phyloP scores from a whole-genome alignment of 345 rosid species.

The Isatis tinctoria region DNA sequence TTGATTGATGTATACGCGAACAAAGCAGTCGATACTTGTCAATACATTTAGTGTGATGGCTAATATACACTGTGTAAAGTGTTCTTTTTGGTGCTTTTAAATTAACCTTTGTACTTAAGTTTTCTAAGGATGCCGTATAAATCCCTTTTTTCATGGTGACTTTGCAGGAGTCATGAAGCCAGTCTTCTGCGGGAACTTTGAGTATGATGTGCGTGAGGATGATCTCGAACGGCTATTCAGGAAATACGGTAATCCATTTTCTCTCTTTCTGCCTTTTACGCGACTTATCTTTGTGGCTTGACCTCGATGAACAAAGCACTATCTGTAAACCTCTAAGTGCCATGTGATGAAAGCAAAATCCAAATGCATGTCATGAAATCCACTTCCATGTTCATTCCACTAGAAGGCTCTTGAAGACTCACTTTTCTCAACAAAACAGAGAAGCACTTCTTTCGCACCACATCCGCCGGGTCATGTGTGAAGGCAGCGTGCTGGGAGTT shows the following conservation, averaged over 20 bases:
- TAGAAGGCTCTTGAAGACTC: background rate
- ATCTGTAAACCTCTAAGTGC: background rate
- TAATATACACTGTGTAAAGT: background rate
- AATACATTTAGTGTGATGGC: background rate
- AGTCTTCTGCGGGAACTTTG: slow-evolving; percentile 92
- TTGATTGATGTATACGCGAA: background rate
- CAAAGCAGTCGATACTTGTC: background rate
- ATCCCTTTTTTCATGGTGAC: background rate
- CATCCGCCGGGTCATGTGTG: background rate
- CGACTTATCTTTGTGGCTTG: background rate
- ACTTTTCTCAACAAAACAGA: background rate
- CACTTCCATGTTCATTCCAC: background rate
- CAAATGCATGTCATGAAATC: slow-evolving; percentile 7
- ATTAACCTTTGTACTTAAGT: background rate
- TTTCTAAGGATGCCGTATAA: background rate
- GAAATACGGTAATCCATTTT: slow-evolving; percentile 64
- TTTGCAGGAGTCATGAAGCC: slow-evolving; percentile 58
- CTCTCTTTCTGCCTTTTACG: background rate
- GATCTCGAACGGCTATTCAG: slow-evolving; percentile 86
- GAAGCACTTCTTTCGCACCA: background rate
- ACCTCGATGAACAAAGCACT: background rate
- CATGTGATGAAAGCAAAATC: background rate
- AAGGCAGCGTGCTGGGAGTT: slow-evolving; percentile 41
- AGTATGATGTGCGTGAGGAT: slow-evolving; percentile 82
- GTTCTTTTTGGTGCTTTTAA: slow-evolving; percentile 3